Conservation (phyloP, 1,139 yeast species). For the Pneumocystis wakefieldiae region DNA sequence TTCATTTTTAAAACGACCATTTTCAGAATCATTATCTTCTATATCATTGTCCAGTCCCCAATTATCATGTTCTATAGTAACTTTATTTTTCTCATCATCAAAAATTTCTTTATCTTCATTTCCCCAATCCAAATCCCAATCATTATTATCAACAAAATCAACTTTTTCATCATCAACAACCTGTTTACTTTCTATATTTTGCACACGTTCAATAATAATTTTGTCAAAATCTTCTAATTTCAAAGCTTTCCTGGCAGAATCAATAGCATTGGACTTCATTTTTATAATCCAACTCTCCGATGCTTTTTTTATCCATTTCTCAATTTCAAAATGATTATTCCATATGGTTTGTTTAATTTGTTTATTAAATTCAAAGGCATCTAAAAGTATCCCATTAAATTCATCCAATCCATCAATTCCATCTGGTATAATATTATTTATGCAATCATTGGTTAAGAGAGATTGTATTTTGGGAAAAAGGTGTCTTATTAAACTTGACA, state of each 20-base stretch:
- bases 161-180: neutral
- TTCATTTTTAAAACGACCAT: neutral
- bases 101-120: neutral
- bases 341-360: neutral
- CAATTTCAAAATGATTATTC: neutral
- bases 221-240: neutral
- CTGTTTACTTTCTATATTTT: neutral
- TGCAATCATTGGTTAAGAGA: neutral
- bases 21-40: neutral
- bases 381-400: neutral
- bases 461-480: slow-evolving; percentile 1
- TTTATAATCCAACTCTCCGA: neutral
- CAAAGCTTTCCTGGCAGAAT: neutral
- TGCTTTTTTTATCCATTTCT: neutral
- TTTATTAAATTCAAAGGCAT: neutral
- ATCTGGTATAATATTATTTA: neutral
- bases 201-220: neutral
- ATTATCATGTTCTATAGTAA: neutral
- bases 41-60: neutral
- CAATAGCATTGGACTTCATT: neutral
- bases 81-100: neutral
- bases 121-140: neutral
- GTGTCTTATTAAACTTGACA: neutral
- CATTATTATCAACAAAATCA: neutral
- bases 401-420: neutral